Conservation (phyloP, 768 basidiomycete genomes). For the Lanmaoa rubissima region DNA sequence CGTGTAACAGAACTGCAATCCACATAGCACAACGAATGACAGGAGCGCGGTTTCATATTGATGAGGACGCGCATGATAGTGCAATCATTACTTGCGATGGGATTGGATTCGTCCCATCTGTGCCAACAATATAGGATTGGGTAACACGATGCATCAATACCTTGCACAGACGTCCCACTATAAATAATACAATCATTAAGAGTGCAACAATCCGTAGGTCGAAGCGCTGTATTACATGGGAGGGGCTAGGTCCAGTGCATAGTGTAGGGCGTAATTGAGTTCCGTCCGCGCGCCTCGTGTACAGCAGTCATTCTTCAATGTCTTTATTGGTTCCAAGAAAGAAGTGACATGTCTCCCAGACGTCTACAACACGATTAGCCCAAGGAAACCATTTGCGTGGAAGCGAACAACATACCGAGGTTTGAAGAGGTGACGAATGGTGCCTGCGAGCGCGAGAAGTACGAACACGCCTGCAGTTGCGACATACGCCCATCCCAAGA, state of each 20-base stretch:
- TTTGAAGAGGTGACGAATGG: constrained; percentile 88
- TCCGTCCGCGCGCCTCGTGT: neutral
- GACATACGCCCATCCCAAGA: constrained; percentile 98
- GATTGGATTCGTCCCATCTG: constrained; percentile 49
- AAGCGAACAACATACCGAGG: constrained; percentile 61
- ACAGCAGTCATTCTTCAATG: neutral
- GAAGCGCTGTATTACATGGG: constrained; percentile 24
- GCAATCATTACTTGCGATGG: constrained; percentile 60
- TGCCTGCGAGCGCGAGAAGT: constrained; percentile 80
- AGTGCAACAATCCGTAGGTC: constrained; percentile 9
- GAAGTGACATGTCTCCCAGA: constrained; percentile 80
- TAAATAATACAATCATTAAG: constrained; percentile 25
- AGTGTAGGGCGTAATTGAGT: constrained; percentile 13
- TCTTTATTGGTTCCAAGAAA: constrained; percentile 74
- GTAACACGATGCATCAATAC: neutral
- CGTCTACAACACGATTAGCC: constrained; percentile 46
- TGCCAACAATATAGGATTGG: neutral
- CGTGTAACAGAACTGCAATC: constrained; percentile 53
- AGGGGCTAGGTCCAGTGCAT: constrained; percentile 16
- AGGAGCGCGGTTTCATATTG: constrained; percentile 57
- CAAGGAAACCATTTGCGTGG: neutral
- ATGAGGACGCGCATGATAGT: constrained; percentile 41
- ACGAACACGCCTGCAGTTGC: constrained; percentile 86
- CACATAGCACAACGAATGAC: constrained; percentile 71
- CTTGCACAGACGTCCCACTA: neutral